Conservation (phyloP, 192 early-diverging fungal genomes). For the Kickxella alabastrina region DNA sequence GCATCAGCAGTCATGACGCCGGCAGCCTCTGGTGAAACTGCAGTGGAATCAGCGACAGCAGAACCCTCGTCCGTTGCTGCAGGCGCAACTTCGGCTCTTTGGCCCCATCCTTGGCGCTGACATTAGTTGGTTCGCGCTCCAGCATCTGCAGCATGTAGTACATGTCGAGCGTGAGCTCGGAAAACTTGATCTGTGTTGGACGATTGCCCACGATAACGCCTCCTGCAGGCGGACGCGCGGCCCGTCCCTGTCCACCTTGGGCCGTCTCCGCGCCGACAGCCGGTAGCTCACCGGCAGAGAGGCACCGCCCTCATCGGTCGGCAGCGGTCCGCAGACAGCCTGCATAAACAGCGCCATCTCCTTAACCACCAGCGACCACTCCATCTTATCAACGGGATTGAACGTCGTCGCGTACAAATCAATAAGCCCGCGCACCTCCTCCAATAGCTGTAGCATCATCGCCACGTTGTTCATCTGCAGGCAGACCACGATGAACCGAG, state of each 20-base stretch:
- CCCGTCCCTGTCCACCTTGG: conserved; percentile 24
- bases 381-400: conserved; percentile 81
- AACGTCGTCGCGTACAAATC: conserved; percentile 86
- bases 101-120: not conserved
- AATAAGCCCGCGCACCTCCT: conserved; percentile 77
- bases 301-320: conserved; percentile 20
- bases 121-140: conserved; percentile 39
- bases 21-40: not conserved
- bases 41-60: not conserved
- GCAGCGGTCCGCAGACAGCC: conserved; percentile 54
- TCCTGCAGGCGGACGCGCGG: conserved; percentile 70
- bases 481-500: conserved; percentile 91
- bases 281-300: conserved; percentile 28
- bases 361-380: conserved; percentile 80
- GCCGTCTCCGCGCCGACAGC: conserved; percentile 5
- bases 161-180: conserved; percentile 95
- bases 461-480: conserved; percentile 66
- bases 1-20: not conserved
- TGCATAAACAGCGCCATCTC: conserved; percentile 83
- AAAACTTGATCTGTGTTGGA: conserved; percentile 96
- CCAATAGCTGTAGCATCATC: conserved; percentile 75
- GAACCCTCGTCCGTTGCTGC: not conserved
- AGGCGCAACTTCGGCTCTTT: not conserved
- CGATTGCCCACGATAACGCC: conserved; percentile 95
- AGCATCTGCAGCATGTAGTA: conserved; percentile 92